Evolutionary conservation across 345 rosid species (phyloP).

Genomic region (Eucalyptus paniculata): DNA sequence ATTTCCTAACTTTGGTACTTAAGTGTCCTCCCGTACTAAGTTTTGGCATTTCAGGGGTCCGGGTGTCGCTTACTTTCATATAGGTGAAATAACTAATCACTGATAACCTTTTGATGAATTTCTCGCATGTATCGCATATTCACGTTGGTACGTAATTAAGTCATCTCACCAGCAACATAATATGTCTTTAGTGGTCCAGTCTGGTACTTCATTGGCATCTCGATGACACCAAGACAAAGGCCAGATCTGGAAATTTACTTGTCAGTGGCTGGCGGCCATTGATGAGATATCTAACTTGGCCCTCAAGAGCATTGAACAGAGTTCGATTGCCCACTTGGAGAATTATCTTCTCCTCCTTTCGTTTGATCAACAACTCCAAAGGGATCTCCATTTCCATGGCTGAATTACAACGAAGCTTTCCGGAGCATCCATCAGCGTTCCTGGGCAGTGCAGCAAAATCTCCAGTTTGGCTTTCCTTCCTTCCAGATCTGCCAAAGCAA

Average conservation of each 20-base stretch:
- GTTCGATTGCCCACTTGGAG: too few species aligned
- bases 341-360: neutral
- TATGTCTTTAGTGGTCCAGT: neutral
- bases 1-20: too few species aligned
- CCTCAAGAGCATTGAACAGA: too few species aligned
- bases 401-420: neutral
- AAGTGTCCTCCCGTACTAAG: fast-evolving
- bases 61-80: too few species aligned
- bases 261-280: neutral
- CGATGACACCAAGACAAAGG: neutral
- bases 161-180: neutral
- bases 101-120: neutral
- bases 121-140: neutral
- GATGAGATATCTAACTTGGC: neutral
- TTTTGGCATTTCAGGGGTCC: fast-evolving
- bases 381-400: neutral
- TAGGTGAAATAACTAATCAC: neutral
- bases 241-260: neutral
- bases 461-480: neutral
- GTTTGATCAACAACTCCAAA: neutral
- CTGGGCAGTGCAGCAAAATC: neutral
- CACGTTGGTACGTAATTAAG: neutral
- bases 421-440: neutral
- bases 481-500: too few species aligned
- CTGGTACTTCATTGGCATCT: too few species aligned